Evolutionary conservation across 495 filamentous ascomycete genomes (phyloP), one percentile per base, ranked within the genome.

Genomic region (Penicillium odoratum): DNA sequence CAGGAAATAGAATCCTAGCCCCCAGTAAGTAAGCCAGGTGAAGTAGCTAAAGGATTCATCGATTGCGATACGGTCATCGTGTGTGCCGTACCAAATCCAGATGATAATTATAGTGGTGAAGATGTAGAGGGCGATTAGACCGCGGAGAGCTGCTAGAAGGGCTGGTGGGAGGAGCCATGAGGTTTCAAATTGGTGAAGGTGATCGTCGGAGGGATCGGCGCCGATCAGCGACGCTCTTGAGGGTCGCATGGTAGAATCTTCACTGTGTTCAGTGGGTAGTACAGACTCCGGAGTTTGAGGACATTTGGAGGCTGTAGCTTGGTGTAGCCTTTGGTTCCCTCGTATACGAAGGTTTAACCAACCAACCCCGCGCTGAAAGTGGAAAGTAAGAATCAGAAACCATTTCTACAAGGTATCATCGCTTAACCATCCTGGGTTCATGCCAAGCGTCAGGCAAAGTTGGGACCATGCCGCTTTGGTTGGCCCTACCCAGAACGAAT

Each of bases 11-110:
- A 93, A 93, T 18, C 78, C 86, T 21, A 92, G 63, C 0, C 89
- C 88, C 88, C 89, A 93, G 77, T 88, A 93, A 5, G 86, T 88
- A 49, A 89, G 70, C 66, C 82, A 80, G 43, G 91, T 95, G 77
- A 95, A 95, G 81, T 82, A 95, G 60, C 83, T 87, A 79, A 93
- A 94, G 48, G 74, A 74, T 43, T 75, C 68, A 29, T 73, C 73
- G 43, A 81, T 70, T 11, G 63, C 64, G 28, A 67, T 50, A 73
- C 74, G 74, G 34, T 72, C 57, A 45, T 68, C 58, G 55, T 81
- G 75, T 21, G 77, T 70, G 26, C 74, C 76, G 48, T 84, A 60
- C 78, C 80, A 89, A 45, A 73, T 83, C 63, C 91, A 83, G 63
- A 84, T 82, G 76, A 88, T 82, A 73, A 93, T 71, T 55, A 88